Percentiles rank a stretch among this genome's conserved stretches.
Conservation (phyloP, 1,284 basidiomycete species). For the Cryptococcus sp. region DNA sequence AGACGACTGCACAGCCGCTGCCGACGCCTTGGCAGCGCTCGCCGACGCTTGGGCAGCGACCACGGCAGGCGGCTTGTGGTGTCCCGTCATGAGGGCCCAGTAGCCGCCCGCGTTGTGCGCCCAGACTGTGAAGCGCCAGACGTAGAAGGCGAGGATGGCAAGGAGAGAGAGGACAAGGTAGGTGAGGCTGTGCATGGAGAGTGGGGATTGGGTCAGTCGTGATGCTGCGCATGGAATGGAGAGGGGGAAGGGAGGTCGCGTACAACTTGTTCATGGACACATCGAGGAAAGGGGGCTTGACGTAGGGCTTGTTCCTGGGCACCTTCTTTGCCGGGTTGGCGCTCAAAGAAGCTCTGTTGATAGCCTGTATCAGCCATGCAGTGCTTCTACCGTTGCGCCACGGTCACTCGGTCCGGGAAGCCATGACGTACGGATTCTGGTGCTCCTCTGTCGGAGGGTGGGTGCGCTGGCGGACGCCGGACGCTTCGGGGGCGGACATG, state of each 20-base stretch:
- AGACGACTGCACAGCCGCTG: not conserved
- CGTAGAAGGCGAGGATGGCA: slow-evolving; percentile 43
- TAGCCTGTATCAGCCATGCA: not conserved
- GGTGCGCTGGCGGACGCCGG: slow-evolving; percentile 18
- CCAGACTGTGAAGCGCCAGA: slow-evolving; percentile 48
- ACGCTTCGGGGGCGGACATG: slow-evolving; percentile 18
- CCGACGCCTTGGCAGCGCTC: slow-evolving; percentile 4
- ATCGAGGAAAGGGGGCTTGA: slow-evolving; percentile 48
- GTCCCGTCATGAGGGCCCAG: slow-evolving; percentile 47
- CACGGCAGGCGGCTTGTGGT: slow-evolving; percentile 19
- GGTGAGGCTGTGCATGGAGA: slow-evolving; percentile 30
- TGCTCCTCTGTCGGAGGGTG: slow-evolving; percentile 7
- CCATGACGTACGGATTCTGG: slow-evolving; percentile 20
- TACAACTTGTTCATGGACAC: slow-evolving; percentile 48
- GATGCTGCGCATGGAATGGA: not conserved
- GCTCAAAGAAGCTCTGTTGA: slow-evolving; percentile 37
- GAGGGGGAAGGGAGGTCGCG: slow-evolving; percentile 22
- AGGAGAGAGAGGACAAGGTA: slow-evolving; percentile 42
- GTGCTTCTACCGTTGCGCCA: no score
- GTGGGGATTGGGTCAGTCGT: not conserved
- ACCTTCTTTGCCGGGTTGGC: slow-evolving; percentile 38
- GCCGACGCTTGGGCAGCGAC: slow-evolving; percentile 11
- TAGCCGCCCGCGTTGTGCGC: slow-evolving; percentile 47
- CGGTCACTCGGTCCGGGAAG: not conserved
- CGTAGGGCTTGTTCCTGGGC: slow-evolving; percentile 34